Conservation (phyloP, 176 grass and related monocot species). For the Triticum aestivum region IWGSC_CS_RefSeq_v2.1 NC_057800.1:520878493-520878992, state of each 20-base stretch:
- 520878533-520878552: conserved; percentile 64
- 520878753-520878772: conserved; percentile 94
- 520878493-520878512: conserved; percentile 80
- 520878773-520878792: conserved; percentile 79
- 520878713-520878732: conserved; percentile 48
- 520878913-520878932: conserved; percentile 79
- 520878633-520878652: conserved; percentile 14
- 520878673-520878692: conserved; percentile 59
- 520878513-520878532: conserved; percentile 59
- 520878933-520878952: conserved; percentile 54
- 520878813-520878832: conserved; percentile 62
- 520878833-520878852: conserved; percentile 49
- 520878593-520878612: conserved; percentile 82
- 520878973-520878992: conserved; percentile 51
- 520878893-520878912: conserved; percentile 53
- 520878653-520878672: conserved; percentile 38
- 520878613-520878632: conserved; percentile 81
- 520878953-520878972: conserved; percentile 12
- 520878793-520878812: conserved; percentile 58
- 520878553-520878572: conserved; percentile 72
- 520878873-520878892: conserved; percentile 60
- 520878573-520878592: conserved; percentile 61
- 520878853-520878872: conserved; percentile 54
- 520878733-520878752: conserved; percentile 63
- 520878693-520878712: conserved; percentile 38